Conservation (phyloP, 805 yeast genomes). For the Kodamaea jinghongensis region DNA sequence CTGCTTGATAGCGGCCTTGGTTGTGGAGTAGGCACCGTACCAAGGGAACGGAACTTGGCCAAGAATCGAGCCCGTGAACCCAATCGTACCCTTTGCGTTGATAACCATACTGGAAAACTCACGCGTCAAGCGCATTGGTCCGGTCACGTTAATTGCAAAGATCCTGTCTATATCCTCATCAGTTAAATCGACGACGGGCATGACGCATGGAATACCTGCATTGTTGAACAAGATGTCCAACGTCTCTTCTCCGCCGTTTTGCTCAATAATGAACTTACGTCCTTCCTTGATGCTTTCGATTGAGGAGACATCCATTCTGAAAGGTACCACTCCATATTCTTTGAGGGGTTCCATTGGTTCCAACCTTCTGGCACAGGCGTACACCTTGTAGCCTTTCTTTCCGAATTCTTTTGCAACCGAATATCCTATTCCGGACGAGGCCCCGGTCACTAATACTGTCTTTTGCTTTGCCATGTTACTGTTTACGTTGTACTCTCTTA, state of each 20-base stretch:
- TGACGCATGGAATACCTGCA: constrained; percentile 74
- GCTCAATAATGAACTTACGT: constrained; percentile 35
- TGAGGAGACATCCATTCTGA: constrained; percentile 58
- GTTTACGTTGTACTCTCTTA: too few species aligned
- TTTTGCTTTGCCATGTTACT: constrained; percentile 8
- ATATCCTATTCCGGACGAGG: constrained; percentile 56
- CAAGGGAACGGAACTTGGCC: constrained; percentile 71
- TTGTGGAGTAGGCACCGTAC: constrained; percentile 60
- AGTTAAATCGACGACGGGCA: constrained; percentile 65
- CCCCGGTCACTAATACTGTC: constrained; percentile 45
- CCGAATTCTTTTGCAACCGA: constrained; percentile 50
- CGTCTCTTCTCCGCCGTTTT: constrained; percentile 41
- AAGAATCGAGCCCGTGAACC: constrained; percentile 72
- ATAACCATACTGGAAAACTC: constrained; percentile 56
- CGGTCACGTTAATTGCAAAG: constrained; percentile 67
- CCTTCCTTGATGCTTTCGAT: constrained; percentile 45
- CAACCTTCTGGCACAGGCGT: constrained; percentile 70
- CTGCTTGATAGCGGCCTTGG: constrained; percentile 75
- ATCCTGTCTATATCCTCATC: constrained; percentile 52
- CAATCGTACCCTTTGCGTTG: constrained; percentile 64
- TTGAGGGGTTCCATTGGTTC: constrained; percentile 55
- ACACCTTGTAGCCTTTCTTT: constrained; percentile 54
- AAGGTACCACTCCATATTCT: constrained; percentile 43
- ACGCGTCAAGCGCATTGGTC: constrained; percentile 61
- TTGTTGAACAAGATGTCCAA: constrained; percentile 67